These are phyloP conservation scores for Hypomontagnella monticulosa DNA, from an alignment of 495 filamentous ascomycete species.

Conservation along the genomic window DNA sequence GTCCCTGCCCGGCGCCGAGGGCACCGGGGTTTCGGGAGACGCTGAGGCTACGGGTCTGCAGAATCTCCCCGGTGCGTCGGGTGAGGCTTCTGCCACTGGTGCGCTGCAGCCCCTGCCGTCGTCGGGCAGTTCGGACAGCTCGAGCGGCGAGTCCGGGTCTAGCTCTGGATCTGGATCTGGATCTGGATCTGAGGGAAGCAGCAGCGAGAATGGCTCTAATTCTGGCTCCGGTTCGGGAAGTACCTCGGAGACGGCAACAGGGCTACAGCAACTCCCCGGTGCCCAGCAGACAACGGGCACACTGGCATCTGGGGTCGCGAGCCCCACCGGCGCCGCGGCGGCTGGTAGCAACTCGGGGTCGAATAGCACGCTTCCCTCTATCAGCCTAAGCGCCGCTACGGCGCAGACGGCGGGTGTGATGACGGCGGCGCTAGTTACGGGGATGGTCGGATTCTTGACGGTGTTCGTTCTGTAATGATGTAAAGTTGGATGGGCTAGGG, in stretches of 20 bases:
- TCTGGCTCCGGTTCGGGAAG: background rate
- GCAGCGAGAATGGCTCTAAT: constrained; percentile 6
- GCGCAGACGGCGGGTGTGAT: background rate
- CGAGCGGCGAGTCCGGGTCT: background rate
- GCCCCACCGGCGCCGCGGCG: background rate
- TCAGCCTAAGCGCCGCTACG: constrained; percentile 9
- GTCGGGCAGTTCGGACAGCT: constrained; percentile 2
- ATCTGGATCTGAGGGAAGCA: constrained; percentile 6
- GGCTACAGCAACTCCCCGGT: constrained; percentile 30
- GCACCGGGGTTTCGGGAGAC: background rate
- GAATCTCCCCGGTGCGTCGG: background rate
- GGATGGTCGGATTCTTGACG: background rate
- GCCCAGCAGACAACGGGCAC: constrained; percentile 33
- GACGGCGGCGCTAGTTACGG: background rate
- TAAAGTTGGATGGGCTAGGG: too few species aligned
- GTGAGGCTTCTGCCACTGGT: background rate
- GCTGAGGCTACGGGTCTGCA: background rate
- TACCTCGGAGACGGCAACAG: constrained; percentile 4
- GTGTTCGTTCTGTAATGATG: background rate
- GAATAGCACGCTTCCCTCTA: background rate
- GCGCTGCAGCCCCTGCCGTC: constrained; percentile 18
- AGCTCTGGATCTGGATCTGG: background rate
- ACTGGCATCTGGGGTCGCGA: constrained; percentile 48
- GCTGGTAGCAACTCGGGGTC: background rate
- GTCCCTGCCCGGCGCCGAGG: too few species aligned